phyloP scores from a whole-genome alignment of 257 asterid genomes.

The Leptodermis oblonga region DNA sequence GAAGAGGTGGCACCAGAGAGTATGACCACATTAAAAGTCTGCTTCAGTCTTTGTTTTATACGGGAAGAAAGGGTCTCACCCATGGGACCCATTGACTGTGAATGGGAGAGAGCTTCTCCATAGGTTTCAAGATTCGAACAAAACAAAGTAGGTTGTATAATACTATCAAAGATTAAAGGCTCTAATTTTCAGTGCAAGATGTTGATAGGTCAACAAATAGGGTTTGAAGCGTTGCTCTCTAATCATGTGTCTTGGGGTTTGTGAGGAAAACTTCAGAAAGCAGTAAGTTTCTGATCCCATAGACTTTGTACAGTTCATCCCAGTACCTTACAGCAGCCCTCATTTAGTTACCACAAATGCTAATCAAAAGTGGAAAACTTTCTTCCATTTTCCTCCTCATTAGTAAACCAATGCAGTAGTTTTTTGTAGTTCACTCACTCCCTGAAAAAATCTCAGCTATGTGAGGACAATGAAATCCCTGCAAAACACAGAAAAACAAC shows the following conservation, averaged over 20 bases:
- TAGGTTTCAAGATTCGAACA: conserved; percentile 13
- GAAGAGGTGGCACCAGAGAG: conserved; percentile 11
- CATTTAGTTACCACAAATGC: conserved; percentile 3
- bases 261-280: conserved; percentile 13
- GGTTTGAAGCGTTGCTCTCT: conserved; percentile 28
- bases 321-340: conserved; percentile 21
- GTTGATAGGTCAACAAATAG: conserved; percentile 41
- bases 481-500: not conserved
- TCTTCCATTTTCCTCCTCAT: conserved; percentile 1
- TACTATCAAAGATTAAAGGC: conserved; percentile 15
- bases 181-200: conserved; percentile 48
- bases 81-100: conserved; percentile 6
- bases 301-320: conserved; percentile 16
- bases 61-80: not conserved
- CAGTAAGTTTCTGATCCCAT: conserved; percentile 21
- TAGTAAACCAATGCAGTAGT: not conserved
- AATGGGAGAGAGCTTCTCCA: not conserved
- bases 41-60: conserved; percentile 9
- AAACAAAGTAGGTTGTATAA: conserved; percentile 17
- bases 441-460: not conserved
- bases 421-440: too few species aligned
- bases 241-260: conserved; percentile 31
- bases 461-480: not conserved
- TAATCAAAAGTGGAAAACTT: not conserved
- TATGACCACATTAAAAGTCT: conserved; percentile 17